Percentiles rank a stretch among this genome's conserved stretches.
These are phyloP conservation scores for Suillus cothurnatus DNA, from an alignment of 768 basidiomycete genomes.

Conservation along the genomic window DNA sequence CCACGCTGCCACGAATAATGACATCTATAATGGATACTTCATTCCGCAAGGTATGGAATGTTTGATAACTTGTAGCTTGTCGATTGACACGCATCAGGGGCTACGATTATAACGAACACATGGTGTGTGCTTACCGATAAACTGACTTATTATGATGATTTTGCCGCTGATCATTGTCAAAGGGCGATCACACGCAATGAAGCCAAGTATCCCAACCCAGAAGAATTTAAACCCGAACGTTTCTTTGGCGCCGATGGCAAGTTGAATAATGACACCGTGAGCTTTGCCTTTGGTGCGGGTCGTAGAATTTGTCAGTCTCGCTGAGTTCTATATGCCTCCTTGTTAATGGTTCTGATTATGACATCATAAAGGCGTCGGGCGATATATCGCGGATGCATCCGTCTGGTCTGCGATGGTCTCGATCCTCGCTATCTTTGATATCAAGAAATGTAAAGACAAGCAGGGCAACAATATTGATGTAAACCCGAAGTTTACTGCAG, in stretches of 20 bases:
- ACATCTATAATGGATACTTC: conserved; percentile 48
- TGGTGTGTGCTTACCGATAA: conserved; percentile 17
- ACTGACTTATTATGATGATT: background rate
- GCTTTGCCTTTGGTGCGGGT: conserved; percentile 39
- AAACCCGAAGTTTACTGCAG: conserved; percentile 25
- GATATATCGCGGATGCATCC: conserved; percentile 43
- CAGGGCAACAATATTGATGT: conserved; percentile 26
- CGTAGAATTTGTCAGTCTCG: conserved; percentile 29
- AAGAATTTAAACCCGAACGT: conserved; percentile 39
- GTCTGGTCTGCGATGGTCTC: conserved; percentile 38
- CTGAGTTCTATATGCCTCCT: background rate
- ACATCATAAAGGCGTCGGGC: conserved; percentile 38
- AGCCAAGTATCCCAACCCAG: conserved; percentile 33
- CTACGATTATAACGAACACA: conserved; percentile 32
- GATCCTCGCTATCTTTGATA: conserved; percentile 37
- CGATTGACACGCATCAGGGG: conserved; percentile 17
- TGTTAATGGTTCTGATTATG: background rate
- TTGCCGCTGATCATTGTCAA: background rate
- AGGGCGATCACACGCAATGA: conserved; percentile 39
- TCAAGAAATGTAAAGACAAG: conserved; percentile 31
- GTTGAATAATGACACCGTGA: conserved; percentile 32
- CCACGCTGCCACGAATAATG: conserved; percentile 39
- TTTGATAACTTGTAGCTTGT: background rate
- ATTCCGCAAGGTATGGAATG: conserved; percentile 51
- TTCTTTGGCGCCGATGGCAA: conserved; percentile 28